These are phyloP conservation scores for Cadophora luteo-olivacea DNA, from an alignment of 2,329 filamentous ascomycete genomes.

Conservation along the genomic window DNA sequence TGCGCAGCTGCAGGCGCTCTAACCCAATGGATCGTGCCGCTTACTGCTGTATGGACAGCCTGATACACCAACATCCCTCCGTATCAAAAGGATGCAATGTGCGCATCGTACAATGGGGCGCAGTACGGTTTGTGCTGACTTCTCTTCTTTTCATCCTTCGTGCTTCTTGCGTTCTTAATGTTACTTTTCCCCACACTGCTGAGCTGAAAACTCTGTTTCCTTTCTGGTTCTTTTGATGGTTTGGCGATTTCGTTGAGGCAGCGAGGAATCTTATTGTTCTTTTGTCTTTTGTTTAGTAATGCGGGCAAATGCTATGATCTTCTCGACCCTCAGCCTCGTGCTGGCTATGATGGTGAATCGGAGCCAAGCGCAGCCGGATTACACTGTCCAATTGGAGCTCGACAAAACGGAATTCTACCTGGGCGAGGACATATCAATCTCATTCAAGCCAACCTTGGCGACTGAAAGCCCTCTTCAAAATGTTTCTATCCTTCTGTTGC, in stretches of 20 bases:
- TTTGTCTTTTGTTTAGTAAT: neutral
- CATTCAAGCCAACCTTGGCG: neutral
- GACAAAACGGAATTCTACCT: neutral
- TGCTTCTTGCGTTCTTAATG: slow-evolving; percentile 15
- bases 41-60: slow-evolving; percentile 9
- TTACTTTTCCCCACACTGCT: slow-evolving; percentile 14
- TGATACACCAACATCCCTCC: slow-evolving; percentile 21
- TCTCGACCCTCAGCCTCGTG: slow-evolving; percentile 19
- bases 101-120: slow-evolving; percentile 18
- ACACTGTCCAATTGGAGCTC: neutral
- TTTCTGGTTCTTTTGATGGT: slow-evolving; percentile 16
- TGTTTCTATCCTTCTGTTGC: no score
- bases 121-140: slow-evolving; percentile 14
- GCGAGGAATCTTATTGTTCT: neutral
- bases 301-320: slow-evolving; percentile 16
- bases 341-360: slow-evolving; percentile 16
- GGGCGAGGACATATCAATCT: neutral
- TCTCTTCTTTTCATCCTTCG: slow-evolving; percentile 15
- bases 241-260: slow-evolving; percentile 14
- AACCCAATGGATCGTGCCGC: slow-evolving; percentile 12
- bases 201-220: slow-evolving; percentile 15
- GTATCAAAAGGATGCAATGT: slow-evolving; percentile 18
- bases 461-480: no score
- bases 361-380: neutral
- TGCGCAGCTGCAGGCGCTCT: slow-evolving; percentile 11